These are phyloP conservation scores for Begonia masoniana DNA, from an alignment of 306 rosid species.

Conservation along the genomic window DNA sequence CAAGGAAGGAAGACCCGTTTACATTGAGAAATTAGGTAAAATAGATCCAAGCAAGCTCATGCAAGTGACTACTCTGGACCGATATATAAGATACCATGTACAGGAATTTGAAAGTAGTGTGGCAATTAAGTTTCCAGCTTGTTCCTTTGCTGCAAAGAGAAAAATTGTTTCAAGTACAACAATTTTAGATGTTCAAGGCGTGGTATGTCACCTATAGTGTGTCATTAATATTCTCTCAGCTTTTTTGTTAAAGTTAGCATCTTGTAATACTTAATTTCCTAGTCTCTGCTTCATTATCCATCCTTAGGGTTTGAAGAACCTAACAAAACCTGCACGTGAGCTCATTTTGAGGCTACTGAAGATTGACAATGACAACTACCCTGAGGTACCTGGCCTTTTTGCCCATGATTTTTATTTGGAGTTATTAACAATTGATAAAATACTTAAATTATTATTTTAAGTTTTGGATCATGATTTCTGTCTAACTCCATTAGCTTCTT, in stretches of 20 bases:
- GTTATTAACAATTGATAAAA: neutral
- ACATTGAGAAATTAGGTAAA: constrained; percentile 80
- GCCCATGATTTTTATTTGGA: constrained; percentile 11
- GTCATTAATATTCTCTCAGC: neutral
- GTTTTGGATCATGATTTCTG: constrained; percentile 3
- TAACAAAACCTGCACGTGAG: constrained; percentile 67
- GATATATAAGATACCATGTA: constrained; percentile 78
- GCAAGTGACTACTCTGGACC: constrained; percentile 68
- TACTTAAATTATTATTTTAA: too few species aligned
- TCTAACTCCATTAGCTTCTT: constrained; percentile 8
- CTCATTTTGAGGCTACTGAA: constrained; percentile 69
- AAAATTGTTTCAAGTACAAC: constrained; percentile 86
- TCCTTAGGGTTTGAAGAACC: constrained; percentile 68
- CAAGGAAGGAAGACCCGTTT: constrained; percentile 83
- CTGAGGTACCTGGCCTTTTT: constrained; percentile 46
- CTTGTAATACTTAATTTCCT: neutral
- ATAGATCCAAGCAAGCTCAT: constrained; percentile 68
- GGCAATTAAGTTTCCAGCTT: constrained; percentile 83
- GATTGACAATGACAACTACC: constrained; percentile 85
- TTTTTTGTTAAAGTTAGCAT: constrained; percentile 2
- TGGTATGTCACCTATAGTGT: constrained; percentile 41
- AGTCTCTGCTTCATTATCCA: constrained; percentile 9
- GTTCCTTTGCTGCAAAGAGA: constrained; percentile 85
- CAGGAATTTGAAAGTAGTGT: constrained; percentile 70
- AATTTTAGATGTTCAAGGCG: constrained; percentile 80